Evolutionary conservation across 495 filamentous ascomycete genomes (phyloP), one percentile per base, ranked within the genome.

Genomic region (Annulohypoxylon nitens): DNA sequence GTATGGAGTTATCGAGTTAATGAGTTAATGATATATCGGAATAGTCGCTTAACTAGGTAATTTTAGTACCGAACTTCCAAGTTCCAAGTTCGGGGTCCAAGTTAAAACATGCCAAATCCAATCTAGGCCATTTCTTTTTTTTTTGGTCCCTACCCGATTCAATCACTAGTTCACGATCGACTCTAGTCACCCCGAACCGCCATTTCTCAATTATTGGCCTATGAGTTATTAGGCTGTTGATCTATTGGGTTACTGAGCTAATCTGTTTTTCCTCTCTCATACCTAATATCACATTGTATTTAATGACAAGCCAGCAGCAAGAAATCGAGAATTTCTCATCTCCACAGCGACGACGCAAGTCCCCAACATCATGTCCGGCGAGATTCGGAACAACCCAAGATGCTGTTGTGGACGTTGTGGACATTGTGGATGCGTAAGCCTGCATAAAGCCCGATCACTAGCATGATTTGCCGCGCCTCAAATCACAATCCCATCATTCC

Each of bases 311-410:
- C 43, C 10, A 47, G 12, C 8, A 30, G 9, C 37, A 39, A 39
- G 37, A 16, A 36, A 41, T 47, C 47, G 36, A 48, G 25, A 23
- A 54, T 39, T 62, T 64, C 20, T 62, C 39, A 57, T 39, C 30
- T 37, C 66, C 16, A 53, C 18, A 37, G 8, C 18, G 18, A 48
- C 62, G 39, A 20, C 73, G 73, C 73, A 75, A 25, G 68, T 75
- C 73, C 73, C 73, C 73, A 75, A 75, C 64, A 23, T 73, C 59
- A 69, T 67, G 73, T 75, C 73, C 73, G 73, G 73, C 48, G 41
- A 72, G 34, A 34, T 62, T 62, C 62, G 69, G 68, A 33, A 23
- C 58, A 61, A 41, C 12, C 54, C 45, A 55, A 34, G 37, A 3
- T 11, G 9, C 43, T 36, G 20, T 18, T 72, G 61, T 60, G 43